These are phyloP conservation scores for Umbelopsis ramanniana DNA, from an alignment of 192 early-diverging fungal genomes.

Conservation along the genomic window DNA sequence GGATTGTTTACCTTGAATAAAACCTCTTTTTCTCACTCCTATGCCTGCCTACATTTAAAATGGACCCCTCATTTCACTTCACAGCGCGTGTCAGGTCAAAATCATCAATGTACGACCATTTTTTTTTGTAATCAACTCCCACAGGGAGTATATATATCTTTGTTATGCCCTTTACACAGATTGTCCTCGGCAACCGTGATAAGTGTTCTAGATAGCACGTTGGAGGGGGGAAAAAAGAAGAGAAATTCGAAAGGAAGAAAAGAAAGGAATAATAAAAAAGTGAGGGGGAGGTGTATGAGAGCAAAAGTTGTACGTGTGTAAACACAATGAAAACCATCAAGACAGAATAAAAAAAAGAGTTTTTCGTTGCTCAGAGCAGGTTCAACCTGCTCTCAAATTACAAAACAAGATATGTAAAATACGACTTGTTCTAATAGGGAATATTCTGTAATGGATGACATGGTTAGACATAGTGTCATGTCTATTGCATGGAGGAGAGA, in stretches of 20 bases:
- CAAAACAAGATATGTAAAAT: background rate
- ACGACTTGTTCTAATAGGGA: conserved; percentile 9
- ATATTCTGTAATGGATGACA: background rate
- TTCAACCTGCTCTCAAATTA: conserved; percentile 21
- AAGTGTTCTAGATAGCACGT: conserved; percentile 5
- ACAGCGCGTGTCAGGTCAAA: too few species aligned
- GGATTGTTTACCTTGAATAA: conserved; percentile 19
- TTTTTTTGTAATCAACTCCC: background rate
- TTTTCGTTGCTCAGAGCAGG: background rate
- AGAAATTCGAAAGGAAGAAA: background rate
- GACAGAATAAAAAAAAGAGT: background rate
- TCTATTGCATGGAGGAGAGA: background rate
- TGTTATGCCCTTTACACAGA: background rate
- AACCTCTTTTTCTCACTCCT: background rate
- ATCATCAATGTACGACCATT: too few species aligned
- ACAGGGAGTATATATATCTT: background rate
- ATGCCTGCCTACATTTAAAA: too few species aligned
- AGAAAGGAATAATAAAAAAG: too few species aligned
- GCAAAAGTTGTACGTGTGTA: too few species aligned
- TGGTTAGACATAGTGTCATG: background rate
- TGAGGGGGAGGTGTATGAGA: too few species aligned
- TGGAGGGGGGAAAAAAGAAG: background rate
- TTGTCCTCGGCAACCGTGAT: background rate
- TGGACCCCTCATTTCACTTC: too few species aligned
- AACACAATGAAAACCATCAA: background rate